Percentiles rank a stretch among this genome's conserved stretches.
Evolutionary conservation across 306 rosid species (phyloP).

Genomic region (Senna tora): DNA sequence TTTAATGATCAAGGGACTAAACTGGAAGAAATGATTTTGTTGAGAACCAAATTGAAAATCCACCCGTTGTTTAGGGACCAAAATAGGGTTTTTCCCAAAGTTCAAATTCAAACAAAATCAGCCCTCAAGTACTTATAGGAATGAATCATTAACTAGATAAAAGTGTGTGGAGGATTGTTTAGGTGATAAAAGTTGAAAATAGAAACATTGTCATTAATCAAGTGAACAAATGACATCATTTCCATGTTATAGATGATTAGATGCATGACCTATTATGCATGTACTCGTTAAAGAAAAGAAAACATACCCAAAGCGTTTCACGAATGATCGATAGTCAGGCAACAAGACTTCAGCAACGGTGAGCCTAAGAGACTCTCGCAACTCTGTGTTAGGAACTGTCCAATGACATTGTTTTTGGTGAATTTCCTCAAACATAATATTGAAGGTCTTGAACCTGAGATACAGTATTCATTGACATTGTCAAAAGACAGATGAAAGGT

Average conservation of each 20-base stretch:
- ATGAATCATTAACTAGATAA: not conserved
- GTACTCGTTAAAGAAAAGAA: not conserved
- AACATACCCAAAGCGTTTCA: slow-evolving; percentile 85
- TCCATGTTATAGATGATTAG: not conserved
- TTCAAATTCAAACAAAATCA: slow-evolving; percentile 19
- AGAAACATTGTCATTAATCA: not conserved
- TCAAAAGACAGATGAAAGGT: slow-evolving; percentile 22
- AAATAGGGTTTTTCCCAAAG: not conserved
- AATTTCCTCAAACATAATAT: slow-evolving; percentile 85
- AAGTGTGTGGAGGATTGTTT: not conserved
- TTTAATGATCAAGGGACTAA: too few relatives aligned
- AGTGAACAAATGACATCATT: not conserved
- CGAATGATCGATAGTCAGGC: slow-evolving; percentile 89
- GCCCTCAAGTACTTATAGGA: not conserved
- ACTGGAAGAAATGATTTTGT: too few relatives aligned
- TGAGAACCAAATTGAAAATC: too few relatives aligned
- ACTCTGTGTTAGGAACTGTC: slow-evolving; percentile 89
- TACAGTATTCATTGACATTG: slow-evolving; percentile 7
- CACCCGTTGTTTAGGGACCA: too few relatives aligned
- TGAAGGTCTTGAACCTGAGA: slow-evolving; percentile 83
- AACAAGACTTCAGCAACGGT: slow-evolving; percentile 90
- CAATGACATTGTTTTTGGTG: slow-evolving; percentile 98
- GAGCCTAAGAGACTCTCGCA: slow-evolving; percentile 93
- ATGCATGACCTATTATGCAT: not conserved
- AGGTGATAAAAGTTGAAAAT: not conserved